Conservation (phyloP, 768 basidiomycete genomes). For the Mrakia frigida region DNA sequence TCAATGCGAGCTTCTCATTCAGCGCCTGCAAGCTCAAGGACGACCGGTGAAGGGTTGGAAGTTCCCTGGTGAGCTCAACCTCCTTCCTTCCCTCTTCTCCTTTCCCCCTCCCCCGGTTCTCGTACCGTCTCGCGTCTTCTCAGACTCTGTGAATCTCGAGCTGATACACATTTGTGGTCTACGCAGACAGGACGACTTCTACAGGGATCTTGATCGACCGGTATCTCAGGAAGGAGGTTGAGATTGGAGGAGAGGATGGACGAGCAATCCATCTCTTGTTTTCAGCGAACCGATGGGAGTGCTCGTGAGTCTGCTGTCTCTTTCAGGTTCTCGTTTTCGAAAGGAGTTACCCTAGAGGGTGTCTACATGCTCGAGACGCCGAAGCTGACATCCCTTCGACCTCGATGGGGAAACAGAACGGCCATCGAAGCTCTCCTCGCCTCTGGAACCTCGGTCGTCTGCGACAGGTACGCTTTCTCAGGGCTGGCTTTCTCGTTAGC, state of each 20-base stretch:
- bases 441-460: constrained; percentile 67
- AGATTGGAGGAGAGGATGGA: constrained; percentile 64
- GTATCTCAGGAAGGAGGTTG: constrained; percentile 75
- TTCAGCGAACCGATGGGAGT: constrained; percentile 95
- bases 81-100: not conserved
- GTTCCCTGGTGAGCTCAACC: constrained; percentile 68
- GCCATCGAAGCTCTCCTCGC: constrained; percentile 58
- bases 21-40: constrained; percentile 48
- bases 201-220: constrained; percentile 91
- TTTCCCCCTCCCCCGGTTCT: not conserved
- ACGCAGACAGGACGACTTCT: constrained; percentile 75
- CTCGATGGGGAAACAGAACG: constrained; percentile 42
- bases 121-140: not conserved
- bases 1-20: constrained; percentile 53
- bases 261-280: constrained; percentile 88
- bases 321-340: not conserved
- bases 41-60: constrained; percentile 56
- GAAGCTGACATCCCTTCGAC: not conserved
- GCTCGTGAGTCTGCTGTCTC: constrained; percentile 55
- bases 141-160: not conserved
- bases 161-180: not conserved
- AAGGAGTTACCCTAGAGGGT: not conserved
- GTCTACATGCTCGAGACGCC: not conserved
- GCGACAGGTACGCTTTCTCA: constrained; percentile 94
- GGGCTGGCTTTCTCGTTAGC: constrained; percentile 73